phyloP scores from a whole-genome alignment of 2,329 filamentous ascomycete species.

The Cladophialophora immunda region DNA sequence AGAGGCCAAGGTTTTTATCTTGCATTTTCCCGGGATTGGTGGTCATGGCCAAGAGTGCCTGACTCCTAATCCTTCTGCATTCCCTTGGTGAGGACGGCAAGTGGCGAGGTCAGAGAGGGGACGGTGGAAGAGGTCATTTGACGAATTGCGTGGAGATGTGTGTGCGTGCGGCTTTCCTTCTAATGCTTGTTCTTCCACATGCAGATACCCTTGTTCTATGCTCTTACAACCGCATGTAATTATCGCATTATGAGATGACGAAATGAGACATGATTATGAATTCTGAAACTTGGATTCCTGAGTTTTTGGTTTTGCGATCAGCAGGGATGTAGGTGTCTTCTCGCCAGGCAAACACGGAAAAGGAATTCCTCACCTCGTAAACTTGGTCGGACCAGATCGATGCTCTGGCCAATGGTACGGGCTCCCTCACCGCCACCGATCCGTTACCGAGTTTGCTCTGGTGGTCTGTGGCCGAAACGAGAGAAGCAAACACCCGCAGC shows the following conservation, averaged over 20 bases:
- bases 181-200: conserved; percentile 16
- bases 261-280: conserved; percentile 36
- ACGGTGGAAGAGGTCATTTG: background rate
- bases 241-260: conserved; percentile 24
- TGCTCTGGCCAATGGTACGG: background rate
- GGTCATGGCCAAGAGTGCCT: no score
- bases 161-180: background rate
- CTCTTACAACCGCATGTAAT: conserved; percentile 14
- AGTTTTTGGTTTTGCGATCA: background rate
- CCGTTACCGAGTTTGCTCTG: conserved; percentile 26
- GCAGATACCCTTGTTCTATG: conserved; percentile 25
- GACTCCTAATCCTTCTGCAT: background rate
- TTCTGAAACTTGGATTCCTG: conserved; percentile 14
- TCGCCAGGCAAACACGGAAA: background rate
- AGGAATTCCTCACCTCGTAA: background rate
- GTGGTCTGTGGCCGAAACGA: conserved; percentile 9
- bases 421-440: conserved; percentile 18
- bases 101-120: background rate
- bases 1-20: background rate
- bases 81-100: background rate
- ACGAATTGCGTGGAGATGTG: background rate
- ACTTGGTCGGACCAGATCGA: background rate
- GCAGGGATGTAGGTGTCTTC: background rate
- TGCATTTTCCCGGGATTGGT: background rate
- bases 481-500: conserved; percentile 16